Evolutionary conservation across 177 flowering plant species (phyloP).

Genomic region (Telopea speciosissima): DNA sequence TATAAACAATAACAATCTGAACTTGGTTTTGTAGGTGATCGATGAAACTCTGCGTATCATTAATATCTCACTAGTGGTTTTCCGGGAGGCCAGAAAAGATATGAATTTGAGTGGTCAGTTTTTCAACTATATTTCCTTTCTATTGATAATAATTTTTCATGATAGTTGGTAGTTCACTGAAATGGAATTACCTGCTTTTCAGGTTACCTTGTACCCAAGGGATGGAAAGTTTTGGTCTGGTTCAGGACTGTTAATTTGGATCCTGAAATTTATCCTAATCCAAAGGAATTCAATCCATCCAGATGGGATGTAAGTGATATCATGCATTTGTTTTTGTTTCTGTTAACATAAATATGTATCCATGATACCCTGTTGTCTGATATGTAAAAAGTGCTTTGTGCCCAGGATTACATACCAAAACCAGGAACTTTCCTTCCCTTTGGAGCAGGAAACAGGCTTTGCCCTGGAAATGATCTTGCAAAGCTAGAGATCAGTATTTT

Average conservation of each 20-base stretch:
- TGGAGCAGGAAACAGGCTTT: conserved; percentile 77
- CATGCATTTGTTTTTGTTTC: background rate
- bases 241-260: conserved; percentile 73
- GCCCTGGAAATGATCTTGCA: conserved; percentile 98
- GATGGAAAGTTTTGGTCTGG: conserved; percentile 88
- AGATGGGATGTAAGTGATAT: conserved; percentile 86
- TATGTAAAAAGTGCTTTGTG: background rate
- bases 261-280: conserved; percentile 57
- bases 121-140: background rate
- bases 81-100: conserved; percentile 47
- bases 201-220: conserved; percentile 83
- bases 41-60: conserved; percentile 57
- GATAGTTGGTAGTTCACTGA: background rate
- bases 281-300: conserved; percentile 64
- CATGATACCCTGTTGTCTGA: background rate
- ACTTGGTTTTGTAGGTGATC: conserved; percentile 33
- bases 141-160: background rate
- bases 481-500: conserved; percentile 81
- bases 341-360: background rate
- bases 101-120: conserved; percentile 38
- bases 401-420: conserved; percentile 47
- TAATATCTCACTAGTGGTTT: conserved; percentile 39
- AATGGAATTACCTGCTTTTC: conserved; percentile 1
- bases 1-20: background rate
- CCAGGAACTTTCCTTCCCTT: conserved; percentile 82